A percentile compares a stretch with the other conserved stretches of the same genome.
These are phyloP conservation scores for Trichoderma orchidacearum DNA, from an alignment of 495 filamentous ascomycete genomes.

Conservation along the genomic window DNA sequence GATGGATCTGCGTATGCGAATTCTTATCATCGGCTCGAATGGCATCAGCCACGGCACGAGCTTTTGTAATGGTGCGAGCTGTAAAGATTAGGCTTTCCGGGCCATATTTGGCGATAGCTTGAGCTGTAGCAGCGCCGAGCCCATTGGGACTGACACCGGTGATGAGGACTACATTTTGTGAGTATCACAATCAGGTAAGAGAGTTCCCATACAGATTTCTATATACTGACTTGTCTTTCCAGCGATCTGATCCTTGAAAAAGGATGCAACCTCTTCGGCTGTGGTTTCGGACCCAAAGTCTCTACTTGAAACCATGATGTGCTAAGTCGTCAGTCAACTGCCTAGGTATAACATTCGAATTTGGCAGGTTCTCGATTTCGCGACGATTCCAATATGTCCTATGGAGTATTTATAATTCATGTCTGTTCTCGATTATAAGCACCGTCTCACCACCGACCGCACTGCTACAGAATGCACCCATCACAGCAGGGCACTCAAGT, in stretches of 20 bases:
- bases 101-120: neutral
- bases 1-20: slow-evolving; percentile 10
- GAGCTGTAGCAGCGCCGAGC: slow-evolving; percentile 1
- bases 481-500: no score
- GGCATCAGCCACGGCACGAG: neutral
- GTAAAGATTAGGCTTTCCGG: neutral
- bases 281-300: slow-evolving; percentile 1
- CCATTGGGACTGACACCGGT: slow-evolving; percentile 3
- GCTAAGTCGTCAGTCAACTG: neutral
- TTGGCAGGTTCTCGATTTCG: neutral
- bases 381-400: no score
- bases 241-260: neutral
- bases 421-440: no score
- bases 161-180: slow-evolving; percentile 3
- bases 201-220: no score
- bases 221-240: neutral
- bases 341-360: neutral
- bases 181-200: no score
- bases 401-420: no score
- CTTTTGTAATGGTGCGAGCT: neutral
- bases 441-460: no score
- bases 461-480: no score
- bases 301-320: neutral
- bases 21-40: neutral
- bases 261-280: neutral